Evolutionary conservation across 495 filamentous ascomycete species (phyloP).

Genomic region (Cetradonia linearis): DNA sequence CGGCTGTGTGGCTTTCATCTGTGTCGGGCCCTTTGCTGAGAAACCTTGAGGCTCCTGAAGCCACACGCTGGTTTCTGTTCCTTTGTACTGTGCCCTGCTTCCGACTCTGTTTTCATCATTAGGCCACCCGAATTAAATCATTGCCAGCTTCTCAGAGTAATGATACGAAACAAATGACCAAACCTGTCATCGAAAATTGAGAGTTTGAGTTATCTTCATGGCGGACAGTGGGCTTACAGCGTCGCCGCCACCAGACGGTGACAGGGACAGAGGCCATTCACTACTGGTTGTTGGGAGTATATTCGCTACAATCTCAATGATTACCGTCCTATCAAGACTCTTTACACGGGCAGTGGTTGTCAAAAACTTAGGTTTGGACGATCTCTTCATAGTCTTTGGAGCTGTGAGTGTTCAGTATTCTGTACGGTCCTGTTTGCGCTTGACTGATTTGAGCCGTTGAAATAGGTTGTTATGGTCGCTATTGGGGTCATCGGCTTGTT

Average conservation of each 20-base stretch:
- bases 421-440: not conserved
- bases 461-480: not conserved
- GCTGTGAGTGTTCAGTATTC: not conserved
- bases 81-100: not conserved
- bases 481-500: not conserved
- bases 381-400: not conserved
- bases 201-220: not conserved
- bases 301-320: not conserved
- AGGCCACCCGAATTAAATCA: not conserved
- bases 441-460: not conserved
- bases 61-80: not conserved
- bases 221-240: not conserved
- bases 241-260: not conserved
- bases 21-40: not conserved
- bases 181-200: not conserved
- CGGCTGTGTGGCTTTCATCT: not conserved
- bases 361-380: slow-evolving; percentile 2
- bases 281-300: not conserved
- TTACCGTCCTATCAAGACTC: not conserved
- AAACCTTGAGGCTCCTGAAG: not conserved
- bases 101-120: not conserved
- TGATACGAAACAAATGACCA: not conserved
- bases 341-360: not conserved
- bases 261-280: not conserved
- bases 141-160: not conserved